These are phyloP conservation scores for Cornus kousa DNA, from an alignment of 148 eudicot species.

Conservation along the genomic window DNA sequence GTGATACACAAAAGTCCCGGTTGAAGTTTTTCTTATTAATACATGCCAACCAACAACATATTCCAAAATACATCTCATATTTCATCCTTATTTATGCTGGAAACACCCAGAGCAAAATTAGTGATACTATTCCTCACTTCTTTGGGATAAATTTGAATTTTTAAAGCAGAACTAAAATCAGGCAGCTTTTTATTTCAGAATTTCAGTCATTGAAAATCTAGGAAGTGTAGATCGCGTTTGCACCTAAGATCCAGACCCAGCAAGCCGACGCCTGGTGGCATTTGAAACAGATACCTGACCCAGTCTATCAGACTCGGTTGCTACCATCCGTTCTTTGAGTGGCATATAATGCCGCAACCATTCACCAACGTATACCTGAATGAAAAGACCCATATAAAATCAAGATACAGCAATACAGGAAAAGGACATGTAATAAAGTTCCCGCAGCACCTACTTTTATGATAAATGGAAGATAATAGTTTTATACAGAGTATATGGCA, in stretches of 20 bases:
- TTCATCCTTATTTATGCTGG: neutral
- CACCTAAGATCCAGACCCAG: slow-evolving; percentile 65
- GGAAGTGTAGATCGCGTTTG: neutral
- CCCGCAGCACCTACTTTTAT: neutral
- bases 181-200: slow-evolving; percentile 3
- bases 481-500: neutral
- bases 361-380: slow-evolving; percentile 82
- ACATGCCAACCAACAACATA: neutral
- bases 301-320: slow-evolving; percentile 48
- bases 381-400: neutral
- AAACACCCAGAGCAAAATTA: neutral
- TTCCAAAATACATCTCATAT: neutral
- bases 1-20: neutral
- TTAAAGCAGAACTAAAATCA: neutral
- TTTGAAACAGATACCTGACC: slow-evolving; percentile 83
- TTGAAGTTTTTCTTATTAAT: neutral
- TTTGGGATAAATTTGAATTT: neutral
- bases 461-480: neutral
- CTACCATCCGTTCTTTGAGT: slow-evolving; percentile 46
- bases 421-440: neutral
- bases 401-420: neutral
- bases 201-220: neutral
- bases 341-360: slow-evolving; percentile 80
- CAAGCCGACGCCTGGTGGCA: slow-evolving; percentile 78
- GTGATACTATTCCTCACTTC: too few species aligned